phyloP scores from a whole-genome alignment of 306 rosid genomes.

The Begonia peltatifolia region DNA sequence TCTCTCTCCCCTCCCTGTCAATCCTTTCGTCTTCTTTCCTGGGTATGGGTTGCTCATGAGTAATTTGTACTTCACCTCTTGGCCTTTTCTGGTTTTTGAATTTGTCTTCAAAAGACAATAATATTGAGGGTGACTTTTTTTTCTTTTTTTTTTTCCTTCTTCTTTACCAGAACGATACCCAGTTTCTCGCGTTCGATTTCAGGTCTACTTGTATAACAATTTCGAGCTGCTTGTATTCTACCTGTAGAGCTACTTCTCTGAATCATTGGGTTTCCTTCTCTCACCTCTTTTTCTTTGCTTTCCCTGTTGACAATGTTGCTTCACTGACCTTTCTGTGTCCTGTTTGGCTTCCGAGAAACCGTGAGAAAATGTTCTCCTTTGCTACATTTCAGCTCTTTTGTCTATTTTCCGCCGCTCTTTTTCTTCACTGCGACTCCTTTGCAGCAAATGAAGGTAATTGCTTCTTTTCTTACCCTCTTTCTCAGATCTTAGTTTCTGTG shows the following conservation, averaged over 20 bases:
- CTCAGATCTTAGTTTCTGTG: constrained; percentile 34
- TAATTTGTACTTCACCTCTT: too few relatives aligned
- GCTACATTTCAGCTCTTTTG: constrained; percentile 26
- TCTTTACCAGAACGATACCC: background rate
- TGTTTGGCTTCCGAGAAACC: constrained; percentile 3
- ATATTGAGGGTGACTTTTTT: background rate
- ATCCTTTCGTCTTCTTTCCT: too few relatives aligned
- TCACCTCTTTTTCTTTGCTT: background rate
- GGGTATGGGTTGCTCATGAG: too few relatives aligned
- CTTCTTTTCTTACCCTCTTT: background rate
- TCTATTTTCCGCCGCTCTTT: constrained; percentile 24
- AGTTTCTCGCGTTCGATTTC: background rate
- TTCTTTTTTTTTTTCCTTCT: too few relatives aligned
- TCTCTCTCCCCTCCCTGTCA: too few relatives aligned
- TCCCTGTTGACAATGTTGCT: background rate
- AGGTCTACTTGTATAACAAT: background rate
- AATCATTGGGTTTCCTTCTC: background rate
- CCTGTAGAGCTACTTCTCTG: background rate
- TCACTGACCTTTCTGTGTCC: constrained; percentile 9
- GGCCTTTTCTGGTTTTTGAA: too few relatives aligned
- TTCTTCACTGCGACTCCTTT: constrained; percentile 26
- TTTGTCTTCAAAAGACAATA: too few relatives aligned
- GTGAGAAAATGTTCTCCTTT: constrained; percentile 25
- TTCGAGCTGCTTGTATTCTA: background rate
- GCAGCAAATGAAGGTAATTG: constrained; percentile 52